phyloP scores from a whole-genome alignment of 2,329 filamentous ascomycete species.

The Paracorniculantispora psalliotae region DNA sequence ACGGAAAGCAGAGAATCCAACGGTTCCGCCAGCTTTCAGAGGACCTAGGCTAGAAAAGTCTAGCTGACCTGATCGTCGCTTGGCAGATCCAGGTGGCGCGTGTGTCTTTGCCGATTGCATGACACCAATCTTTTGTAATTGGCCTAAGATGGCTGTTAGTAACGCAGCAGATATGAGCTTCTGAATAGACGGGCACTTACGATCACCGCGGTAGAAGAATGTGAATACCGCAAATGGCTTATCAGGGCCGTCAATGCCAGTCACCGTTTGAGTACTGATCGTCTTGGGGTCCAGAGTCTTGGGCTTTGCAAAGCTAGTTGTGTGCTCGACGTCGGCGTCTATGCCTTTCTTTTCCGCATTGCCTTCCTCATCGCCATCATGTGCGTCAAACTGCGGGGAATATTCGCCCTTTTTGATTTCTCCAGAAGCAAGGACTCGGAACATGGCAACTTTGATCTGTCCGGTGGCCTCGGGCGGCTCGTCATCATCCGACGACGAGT shows the following conservation, averaged over 20 bases:
- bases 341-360: slow-evolving; percentile 54
- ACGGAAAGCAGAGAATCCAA: slow-evolving; percentile 85
- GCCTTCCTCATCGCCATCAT: slow-evolving; percentile 82
- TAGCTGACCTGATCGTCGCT: slow-evolving; percentile 75
- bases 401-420: slow-evolving; percentile 98
- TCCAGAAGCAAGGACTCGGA: slow-evolving; percentile 88
- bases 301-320: slow-evolving; percentile 94
- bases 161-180: not conserved
- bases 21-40: slow-evolving; percentile 78
- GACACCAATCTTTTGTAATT: slow-evolving; percentile 96
- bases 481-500: slow-evolving; percentile 72
- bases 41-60: slow-evolving; percentile 84
- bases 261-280: slow-evolving; percentile 98
- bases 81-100: slow-evolving; percentile 56
- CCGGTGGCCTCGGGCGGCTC: slow-evolving; percentile 90
- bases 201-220: slow-evolving; percentile 93
- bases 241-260: slow-evolving; percentile 91
- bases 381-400: slow-evolving; percentile 93
- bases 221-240: slow-evolving; percentile 96
- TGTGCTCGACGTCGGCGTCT: slow-evolving; percentile 87
- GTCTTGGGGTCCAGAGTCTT: slow-evolving; percentile 94
- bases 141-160: slow-evolving; percentile 50
- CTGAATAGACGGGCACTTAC: slow-evolving; percentile 51
- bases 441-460: slow-evolving; percentile 97
- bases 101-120: slow-evolving; percentile 64